phyloP scores from a whole-genome alignment of 805 yeast genomes.

The Saccharomycopsis selenospora region DNA sequence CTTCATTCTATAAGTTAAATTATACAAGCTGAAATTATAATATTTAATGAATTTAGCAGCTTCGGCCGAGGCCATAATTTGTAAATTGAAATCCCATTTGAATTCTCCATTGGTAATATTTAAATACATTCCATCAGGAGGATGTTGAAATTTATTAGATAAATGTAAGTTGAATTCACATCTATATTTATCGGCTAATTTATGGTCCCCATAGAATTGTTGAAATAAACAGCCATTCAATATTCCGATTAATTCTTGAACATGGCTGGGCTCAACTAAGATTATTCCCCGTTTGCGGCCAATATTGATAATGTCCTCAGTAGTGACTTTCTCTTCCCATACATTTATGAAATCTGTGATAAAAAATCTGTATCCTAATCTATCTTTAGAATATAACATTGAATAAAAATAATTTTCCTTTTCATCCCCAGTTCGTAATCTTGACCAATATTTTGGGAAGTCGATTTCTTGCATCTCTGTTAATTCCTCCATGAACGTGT shows the following conservation, averaged over 20 bases:
- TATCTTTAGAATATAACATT: slow-evolving; percentile 10
- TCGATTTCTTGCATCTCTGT: not conserved
- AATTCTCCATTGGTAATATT: slow-evolving; percentile 3
- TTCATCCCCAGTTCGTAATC: not conserved
- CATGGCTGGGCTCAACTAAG: slow-evolving; percentile 2
- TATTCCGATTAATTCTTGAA: slow-evolving; percentile 9
- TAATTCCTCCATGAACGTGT: no score
- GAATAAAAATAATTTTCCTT: slow-evolving; percentile 10
- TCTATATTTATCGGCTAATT: slow-evolving; percentile 1
- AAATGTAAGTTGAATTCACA: slow-evolving; percentile 6
- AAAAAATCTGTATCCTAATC: slow-evolving; percentile 10
- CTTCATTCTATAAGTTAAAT: slow-evolving; percentile 8
- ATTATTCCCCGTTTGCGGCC: not conserved
- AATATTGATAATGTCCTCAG: slow-evolving; percentile 2
- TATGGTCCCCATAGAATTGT: slow-evolving; percentile 6
- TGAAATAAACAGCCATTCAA: slow-evolving; percentile 14
- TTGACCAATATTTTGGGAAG: not conserved
- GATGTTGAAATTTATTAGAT: not conserved
- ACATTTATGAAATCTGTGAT: slow-evolving; percentile 17
- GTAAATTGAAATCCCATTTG: slow-evolving; percentile 18
- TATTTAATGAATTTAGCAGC: slow-evolving; percentile 10
- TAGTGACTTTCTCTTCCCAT: slow-evolving; percentile 9
- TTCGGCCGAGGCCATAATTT: not conserved
- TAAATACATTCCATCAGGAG: slow-evolving; percentile 4
- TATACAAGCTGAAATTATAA: slow-evolving; percentile 13